Evolutionary conservation across 768 basidiomycete genomes (phyloP).

Genomic region (Lepiota brunneoincarnata): DNA sequence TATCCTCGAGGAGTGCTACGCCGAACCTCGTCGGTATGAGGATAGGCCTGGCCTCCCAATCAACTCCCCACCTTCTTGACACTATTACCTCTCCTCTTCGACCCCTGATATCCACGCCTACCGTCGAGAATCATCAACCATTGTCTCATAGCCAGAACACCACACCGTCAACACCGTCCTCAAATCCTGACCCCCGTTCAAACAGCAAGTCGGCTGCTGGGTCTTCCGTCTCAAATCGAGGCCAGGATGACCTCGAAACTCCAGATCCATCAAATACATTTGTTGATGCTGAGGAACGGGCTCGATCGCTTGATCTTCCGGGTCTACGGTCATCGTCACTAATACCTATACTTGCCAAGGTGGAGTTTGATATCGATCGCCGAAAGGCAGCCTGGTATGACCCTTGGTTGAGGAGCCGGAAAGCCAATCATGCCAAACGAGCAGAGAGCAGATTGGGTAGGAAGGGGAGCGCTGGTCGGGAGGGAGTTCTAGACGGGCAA

Average conservation of each 20-base stretch:
- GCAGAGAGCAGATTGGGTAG: constrained; percentile 35
- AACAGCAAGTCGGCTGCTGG: constrained; percentile 44
- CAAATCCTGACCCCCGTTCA: constrained; percentile 44
- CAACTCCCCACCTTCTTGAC: constrained; percentile 39
- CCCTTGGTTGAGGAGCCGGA: constrained; percentile 73
- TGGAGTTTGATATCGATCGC: constrained; percentile 92
- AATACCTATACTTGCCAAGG: constrained; percentile 86
- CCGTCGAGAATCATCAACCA: constrained; percentile 32
- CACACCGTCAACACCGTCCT: constrained; percentile 54
- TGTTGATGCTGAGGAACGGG: constrained; percentile 27
- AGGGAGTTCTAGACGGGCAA: constrained; percentile 20
- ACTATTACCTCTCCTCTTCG: constrained; percentile 31
- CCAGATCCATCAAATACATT: constrained; percentile 45
- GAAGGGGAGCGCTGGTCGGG: constrained; percentile 14
- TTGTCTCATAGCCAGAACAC: constrained; percentile 38
- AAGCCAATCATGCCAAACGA: constrained; percentile 58
- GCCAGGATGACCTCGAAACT: constrained; percentile 45
- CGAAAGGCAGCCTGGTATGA: constrained; percentile 81
- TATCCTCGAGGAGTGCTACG: constrained; percentile 31
- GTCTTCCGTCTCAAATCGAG: constrained; percentile 41
- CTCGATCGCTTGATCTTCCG: constrained; percentile 58
- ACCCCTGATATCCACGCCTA: constrained; percentile 44
- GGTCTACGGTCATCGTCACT: constrained; percentile 62
- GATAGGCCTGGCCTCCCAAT: constrained; percentile 34
- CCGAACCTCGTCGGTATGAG: constrained; percentile 35